Base-by-base conservation (phyloP, 805 yeast species). In the Jamesozyma jinghongensis region DNA sequence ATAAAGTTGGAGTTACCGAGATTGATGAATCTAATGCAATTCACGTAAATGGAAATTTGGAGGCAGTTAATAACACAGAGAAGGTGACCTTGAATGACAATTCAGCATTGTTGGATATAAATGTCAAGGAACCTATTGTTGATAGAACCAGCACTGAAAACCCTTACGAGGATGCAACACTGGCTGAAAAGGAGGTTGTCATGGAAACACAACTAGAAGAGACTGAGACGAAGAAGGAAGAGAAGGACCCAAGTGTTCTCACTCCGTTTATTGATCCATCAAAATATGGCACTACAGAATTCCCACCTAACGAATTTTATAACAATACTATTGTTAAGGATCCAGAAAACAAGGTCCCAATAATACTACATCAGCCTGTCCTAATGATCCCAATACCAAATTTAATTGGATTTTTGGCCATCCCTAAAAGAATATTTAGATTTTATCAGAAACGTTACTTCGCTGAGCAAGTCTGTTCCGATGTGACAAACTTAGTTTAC, bases 381-480 rank as follows among this genome's bases (percentile, higher is more conserved):
- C 67, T 79, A 12, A 87, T 81, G 11, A 70, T 84, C 42, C 77
- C 88, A 4, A 78, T 82, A 31, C 90, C 86, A 27, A 86, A 83
- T 50, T 57, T 85, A 22, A 63, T 82, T 12, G 98, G 98, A 1
- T 84, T 92, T 57, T 49, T 74, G 19, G 80, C 75, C 41, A 79
- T 83, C 19, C 95, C 95, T 1, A 70, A 70, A 45, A 74, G 95
- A 48, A 73, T 87, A 19, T 81, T 73, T 59, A 69, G 95, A 36
- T 92, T 76, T 61, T 87, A 86, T 65, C 80, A 78, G 40, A 77
- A 73, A 51, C 73, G 97, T 45, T 47, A 67, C n/a, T 70, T 81
- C 26, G 85, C 87, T 6, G 84, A 82, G 41, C 75, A 75, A 35
- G 73, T 75, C 33, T 79, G 87, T 13, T 65, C 68, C 19, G 70